Evolutionary conservation across 2,329 filamentous ascomycete species (phyloP).

Genomic region (Colletotrichum musae): DNA sequence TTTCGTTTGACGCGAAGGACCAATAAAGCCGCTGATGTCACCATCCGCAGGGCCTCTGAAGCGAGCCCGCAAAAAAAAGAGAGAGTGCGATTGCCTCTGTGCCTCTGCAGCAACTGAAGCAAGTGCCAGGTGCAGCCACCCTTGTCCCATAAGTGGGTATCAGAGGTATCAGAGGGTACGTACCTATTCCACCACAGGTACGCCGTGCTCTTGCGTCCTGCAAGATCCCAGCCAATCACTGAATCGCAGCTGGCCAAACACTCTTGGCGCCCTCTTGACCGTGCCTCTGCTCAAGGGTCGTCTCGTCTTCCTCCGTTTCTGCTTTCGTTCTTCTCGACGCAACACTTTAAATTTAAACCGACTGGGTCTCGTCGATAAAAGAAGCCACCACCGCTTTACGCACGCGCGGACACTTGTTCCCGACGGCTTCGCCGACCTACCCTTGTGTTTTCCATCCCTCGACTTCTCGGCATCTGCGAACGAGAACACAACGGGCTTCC

Average conservation of each 20-base stretch:
- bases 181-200: no score
- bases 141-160: not conserved
- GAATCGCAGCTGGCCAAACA: slow-evolving; percentile 21
- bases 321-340: slow-evolving; percentile 8
- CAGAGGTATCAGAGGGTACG: no score
- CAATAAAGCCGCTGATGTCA: slow-evolving; percentile 56
- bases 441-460: not conserved
- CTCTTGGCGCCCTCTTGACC: slow-evolving; percentile 27
- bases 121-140: slow-evolving; percentile 30
- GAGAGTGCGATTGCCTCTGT: slow-evolving; percentile 21
- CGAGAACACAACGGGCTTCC: slow-evolving; percentile 7
- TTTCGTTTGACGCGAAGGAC: slow-evolving; percentile 42
- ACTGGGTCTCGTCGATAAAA: slow-evolving; percentile 11
- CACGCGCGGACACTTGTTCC: no score
- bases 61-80: slow-evolving; percentile 3
- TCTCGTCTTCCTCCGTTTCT: slow-evolving; percentile 11
- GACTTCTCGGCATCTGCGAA: not conserved
- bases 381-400: slow-evolving; percentile 6
- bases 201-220: slow-evolving; percentile 10
- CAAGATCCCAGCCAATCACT: slow-evolving; percentile 34
- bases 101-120: slow-evolving; percentile 31
- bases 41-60: slow-evolving; percentile 35
- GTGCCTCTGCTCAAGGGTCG: slow-evolving; percentile 13
- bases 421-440: not conserved
- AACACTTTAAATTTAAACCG: not conserved